A percentile compares a stretch with the other conserved stretches of the same genome.
Evolutionary conservation across 148 eudicot genomes (phyloP).

Genomic region (Rheum nobile): DNA sequence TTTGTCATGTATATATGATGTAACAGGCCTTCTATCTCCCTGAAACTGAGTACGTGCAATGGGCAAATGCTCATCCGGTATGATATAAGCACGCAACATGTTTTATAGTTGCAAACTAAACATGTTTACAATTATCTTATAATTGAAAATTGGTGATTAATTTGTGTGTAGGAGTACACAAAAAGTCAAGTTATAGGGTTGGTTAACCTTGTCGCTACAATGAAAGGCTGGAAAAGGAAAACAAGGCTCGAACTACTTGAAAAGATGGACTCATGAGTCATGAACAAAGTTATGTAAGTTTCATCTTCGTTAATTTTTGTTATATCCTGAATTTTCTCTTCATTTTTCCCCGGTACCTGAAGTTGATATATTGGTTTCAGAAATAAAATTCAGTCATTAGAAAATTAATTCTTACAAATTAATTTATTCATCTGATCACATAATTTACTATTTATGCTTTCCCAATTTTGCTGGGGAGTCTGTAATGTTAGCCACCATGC

Average conservation of each 20-base stretch:
- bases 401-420: no score
- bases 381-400: no score
- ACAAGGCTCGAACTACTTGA: constrained; percentile 71
- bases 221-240: constrained; percentile 96
- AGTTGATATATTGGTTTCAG: no score
- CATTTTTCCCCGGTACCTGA: no score
- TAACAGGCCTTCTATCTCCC: constrained; percentile 92
- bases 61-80: constrained; percentile 95
- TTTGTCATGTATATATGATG: neutral
- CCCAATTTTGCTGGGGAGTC: constrained; percentile 34
- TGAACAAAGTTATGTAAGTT: neutral
- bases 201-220: constrained; percentile 82
- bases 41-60: constrained; percentile 85
- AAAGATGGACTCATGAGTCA: constrained; percentile 68
- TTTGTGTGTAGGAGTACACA: constrained; percentile 54
- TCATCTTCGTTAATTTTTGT: neutral
- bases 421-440: no score
- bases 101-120: neutral
- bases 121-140: neutral
- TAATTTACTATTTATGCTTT: neutral
- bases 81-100: constrained; percentile 15
- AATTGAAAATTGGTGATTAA: neutral
- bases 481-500: constrained; percentile 50
- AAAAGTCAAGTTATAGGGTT: constrained; percentile 69
- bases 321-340: neutral